Evolutionary conservation across 768 basidiomycete species (phyloP).

Genomic region (Cyathus striatus): DNA sequence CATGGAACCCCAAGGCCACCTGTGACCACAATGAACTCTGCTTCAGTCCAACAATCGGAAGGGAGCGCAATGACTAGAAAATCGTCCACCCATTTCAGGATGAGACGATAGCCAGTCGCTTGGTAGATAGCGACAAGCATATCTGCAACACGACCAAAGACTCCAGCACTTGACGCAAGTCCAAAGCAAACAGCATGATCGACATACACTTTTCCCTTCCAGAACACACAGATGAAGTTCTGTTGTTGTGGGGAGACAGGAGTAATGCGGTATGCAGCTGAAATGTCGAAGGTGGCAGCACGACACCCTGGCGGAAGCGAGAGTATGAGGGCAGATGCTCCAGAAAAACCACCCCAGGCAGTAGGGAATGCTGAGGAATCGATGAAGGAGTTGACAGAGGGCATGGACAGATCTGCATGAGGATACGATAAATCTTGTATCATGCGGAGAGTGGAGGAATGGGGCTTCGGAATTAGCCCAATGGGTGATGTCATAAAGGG

Average conservation of each 20-base stretch:
- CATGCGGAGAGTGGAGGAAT: constrained; percentile 13
- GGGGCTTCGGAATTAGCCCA: constrained; percentile 28
- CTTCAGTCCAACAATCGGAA: constrained; percentile 15
- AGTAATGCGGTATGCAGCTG: constrained; percentile 28
- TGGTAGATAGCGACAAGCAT: constrained; percentile 23
- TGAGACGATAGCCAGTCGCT: constrained; percentile 10
- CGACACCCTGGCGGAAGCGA: constrained; percentile 21
- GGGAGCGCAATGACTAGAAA: constrained; percentile 22
- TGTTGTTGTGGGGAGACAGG: constrained; percentile 30
- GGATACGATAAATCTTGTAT: constrained; percentile 27
- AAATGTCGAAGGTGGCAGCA: constrained; percentile 36
- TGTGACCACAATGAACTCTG: constrained; percentile 20
- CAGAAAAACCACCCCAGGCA: constrained; percentile 32
- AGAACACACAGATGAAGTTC: constrained; percentile 19
- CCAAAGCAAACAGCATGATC: constrained; percentile 28
- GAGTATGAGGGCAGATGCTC: constrained; percentile 15
- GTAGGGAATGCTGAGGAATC: constrained; percentile 10
- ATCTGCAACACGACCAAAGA: constrained; percentile 29
- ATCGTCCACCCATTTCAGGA: constrained; percentile 35
- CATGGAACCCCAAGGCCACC: constrained; percentile 22
- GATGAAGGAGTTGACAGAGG: constrained; percentile 16
- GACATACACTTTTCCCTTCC: constrained; percentile 25
- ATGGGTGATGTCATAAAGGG: constrained; percentile 36
- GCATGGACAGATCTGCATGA: constrained; percentile 9
- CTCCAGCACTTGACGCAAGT: constrained; percentile 22